Percentiles rank a stretch among this genome's conserved stretches.
These are phyloP conservation scores for Dissophora globulifera DNA, from an alignment of 192 early-diverging fungal genomes.

Conservation along the genomic window DNA sequence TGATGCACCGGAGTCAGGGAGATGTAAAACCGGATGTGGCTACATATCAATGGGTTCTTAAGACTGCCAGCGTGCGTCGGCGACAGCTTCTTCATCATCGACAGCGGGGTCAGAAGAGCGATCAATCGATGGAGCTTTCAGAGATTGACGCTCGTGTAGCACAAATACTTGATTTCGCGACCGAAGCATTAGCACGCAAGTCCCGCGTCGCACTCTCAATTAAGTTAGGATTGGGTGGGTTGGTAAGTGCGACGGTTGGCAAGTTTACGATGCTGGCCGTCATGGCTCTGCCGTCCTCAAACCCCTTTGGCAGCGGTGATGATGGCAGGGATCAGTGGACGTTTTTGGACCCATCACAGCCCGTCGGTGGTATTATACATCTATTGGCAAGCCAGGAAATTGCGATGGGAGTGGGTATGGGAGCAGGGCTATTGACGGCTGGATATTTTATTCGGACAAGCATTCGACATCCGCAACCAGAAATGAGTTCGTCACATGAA, in stretches of 20 bases:
- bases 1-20: conserved; percentile 27
- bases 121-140: neutral
- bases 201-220: conserved; percentile 26
- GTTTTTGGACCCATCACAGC: neutral
- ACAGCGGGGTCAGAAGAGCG: too few species aligned
- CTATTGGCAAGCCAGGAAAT: conserved; percentile 30
- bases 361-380: conserved; percentile 19
- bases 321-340: neutral
- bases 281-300: conserved; percentile 24
- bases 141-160: conserved; percentile 9
- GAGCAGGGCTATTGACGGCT: conserved; percentile 25
- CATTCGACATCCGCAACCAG: conserved; percentile 2
- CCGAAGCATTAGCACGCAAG: conserved; percentile 14
- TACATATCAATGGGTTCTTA: conserved; percentile 29
- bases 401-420: conserved; percentile 29
- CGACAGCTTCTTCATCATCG: neutral
- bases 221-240: conserved; percentile 31
- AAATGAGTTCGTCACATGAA: neutral
- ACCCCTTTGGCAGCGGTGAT: too few species aligned
- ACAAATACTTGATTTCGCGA: conserved; percentile 12
- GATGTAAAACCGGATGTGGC: conserved; percentile 43
- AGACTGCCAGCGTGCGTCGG: conserved; percentile 7
- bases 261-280: conserved; percentile 42
- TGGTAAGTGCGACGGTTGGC: conserved; percentile 30
- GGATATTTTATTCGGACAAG: conserved; percentile 36